Percentiles rank a stretch among this genome's conserved stretches.
These are phyloP conservation scores for Ananas comosus DNA, from an alignment of 176 grass and related monocot genomes.

Conservation along the genomic window DNA sequence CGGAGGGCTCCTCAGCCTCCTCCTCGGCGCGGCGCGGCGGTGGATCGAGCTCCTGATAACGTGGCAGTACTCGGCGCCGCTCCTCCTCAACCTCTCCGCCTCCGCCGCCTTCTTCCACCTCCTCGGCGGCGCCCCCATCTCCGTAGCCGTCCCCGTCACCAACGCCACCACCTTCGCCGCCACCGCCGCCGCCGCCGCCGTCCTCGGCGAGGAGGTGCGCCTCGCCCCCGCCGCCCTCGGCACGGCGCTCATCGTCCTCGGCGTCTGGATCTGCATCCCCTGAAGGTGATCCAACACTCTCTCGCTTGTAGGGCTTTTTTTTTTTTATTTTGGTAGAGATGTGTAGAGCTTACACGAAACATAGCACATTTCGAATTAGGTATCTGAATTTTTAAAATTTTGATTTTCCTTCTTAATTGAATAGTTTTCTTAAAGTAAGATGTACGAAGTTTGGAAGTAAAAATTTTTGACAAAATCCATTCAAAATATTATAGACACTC, in stretches of 20 bases:
- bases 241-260: slow-evolving; percentile 57
- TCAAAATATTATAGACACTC: too few relatives aligned
- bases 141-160: slow-evolving; percentile 78
- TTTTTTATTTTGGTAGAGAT: not conserved
- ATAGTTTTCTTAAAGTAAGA: too few relatives aligned
- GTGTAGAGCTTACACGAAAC: too few relatives aligned
- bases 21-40: slow-evolving; percentile 4
- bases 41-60: slow-evolving; percentile 61
- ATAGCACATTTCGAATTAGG: too few relatives aligned
- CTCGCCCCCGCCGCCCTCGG: slow-evolving; percentile 32
- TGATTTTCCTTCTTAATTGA: too few relatives aligned
- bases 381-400: too few relatives aligned
- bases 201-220: slow-evolving; percentile 56
- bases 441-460: too few relatives aligned
- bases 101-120: slow-evolving; percentile 81
- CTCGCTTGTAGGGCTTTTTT: not conserved
- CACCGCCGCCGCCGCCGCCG: slow-evolving; percentile 44
- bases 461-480: too few relatives aligned
- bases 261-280: slow-evolving; percentile 74
- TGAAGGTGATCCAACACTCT: slow-evolving; percentile 6
- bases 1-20: not conserved
- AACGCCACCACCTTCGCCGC: slow-evolving; percentile 82
- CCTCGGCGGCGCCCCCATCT: slow-evolving; percentile 63
- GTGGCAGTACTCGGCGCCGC: slow-evolving; percentile 69
- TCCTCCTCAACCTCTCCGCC: slow-evolving; percentile 60